A percentile compares a stretch with the other conserved stretches of the same genome.
Evolutionary conservation across 768 basidiomycete species (phyloP).

Genomic region (Rhodotorula babjevae): DNA sequence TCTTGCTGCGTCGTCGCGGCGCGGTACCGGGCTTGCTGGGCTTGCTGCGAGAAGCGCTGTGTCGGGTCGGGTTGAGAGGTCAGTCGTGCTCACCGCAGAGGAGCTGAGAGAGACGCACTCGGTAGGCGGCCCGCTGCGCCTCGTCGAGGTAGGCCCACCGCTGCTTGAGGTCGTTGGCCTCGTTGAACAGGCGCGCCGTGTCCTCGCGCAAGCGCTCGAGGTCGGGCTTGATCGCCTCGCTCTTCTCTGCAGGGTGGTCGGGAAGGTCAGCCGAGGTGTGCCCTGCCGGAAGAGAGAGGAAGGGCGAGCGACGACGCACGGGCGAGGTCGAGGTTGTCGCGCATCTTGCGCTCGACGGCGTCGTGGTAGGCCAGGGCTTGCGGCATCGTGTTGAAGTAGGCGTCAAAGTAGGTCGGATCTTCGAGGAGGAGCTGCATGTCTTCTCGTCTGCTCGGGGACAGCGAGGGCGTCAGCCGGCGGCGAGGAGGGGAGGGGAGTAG

Average conservation of each 20-base stretch:
- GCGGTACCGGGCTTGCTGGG: constrained; percentile 76
- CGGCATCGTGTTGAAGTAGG: constrained; percentile 72
- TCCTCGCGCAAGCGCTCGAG: constrained; percentile 71
- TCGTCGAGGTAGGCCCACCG: constrained; percentile 82
- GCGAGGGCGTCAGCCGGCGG: neutral
- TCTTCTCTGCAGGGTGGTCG: constrained; percentile 57
- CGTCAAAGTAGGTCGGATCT: constrained; percentile 79
- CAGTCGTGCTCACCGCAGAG: neutral
- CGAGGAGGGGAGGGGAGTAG: no score
- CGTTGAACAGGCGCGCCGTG: constrained; percentile 80
- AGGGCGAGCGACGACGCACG: constrained; percentile 54
- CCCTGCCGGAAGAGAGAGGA: neutral
- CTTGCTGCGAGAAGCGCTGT: constrained; percentile 78
- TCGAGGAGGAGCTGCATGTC: constrained; percentile 83
- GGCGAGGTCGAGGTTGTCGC: constrained; percentile 80
- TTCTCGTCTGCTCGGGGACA: constrained; percentile 58
- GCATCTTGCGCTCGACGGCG: constrained; percentile 69
- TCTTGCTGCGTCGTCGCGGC: constrained; percentile 89
- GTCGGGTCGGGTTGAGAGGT: no score
- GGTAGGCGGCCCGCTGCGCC: constrained; percentile 82
- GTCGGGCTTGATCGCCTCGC: constrained; percentile 67
- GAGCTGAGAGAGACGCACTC: constrained; percentile 53
- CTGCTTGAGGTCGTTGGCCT: constrained; percentile 72
- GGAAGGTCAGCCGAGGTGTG: neutral
- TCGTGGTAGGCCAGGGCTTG: constrained; percentile 69